Evolutionary conservation across 495 filamentous ascomycete genomes (phyloP).

Genomic region (Aspergillus sparsus): DNA sequence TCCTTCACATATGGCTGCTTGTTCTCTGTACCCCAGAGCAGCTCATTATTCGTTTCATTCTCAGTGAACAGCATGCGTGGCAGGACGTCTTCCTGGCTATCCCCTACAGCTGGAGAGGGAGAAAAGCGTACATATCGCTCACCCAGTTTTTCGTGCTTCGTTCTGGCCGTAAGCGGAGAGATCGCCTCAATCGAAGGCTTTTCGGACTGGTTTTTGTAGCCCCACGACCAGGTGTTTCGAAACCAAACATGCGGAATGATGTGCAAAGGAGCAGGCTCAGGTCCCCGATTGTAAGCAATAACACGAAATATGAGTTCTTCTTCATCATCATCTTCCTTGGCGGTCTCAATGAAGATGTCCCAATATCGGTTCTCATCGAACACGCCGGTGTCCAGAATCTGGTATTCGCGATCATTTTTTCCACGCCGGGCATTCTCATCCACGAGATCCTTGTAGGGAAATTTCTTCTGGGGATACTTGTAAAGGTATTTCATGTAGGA

Average conservation of each 20-base stretch:
- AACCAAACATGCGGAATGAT: conserved; percentile 97
- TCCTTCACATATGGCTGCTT: conserved; percentile 86
- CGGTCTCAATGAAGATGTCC: conserved; percentile 96
- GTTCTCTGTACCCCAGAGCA: conserved; percentile 76
- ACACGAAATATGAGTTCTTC: conserved; percentile 93
- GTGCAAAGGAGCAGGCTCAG: conserved; percentile 85
- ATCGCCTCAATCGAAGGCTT: conserved; percentile 74
- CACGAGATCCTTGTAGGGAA: conserved; percentile 86
- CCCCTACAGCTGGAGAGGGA: conserved; percentile 81
- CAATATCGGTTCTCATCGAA: conserved; percentile 94
- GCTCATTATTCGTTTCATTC: conserved; percentile 85
- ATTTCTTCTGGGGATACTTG: conserved; percentile 90
- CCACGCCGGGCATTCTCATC: conserved; percentile 77
- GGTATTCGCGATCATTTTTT: conserved; percentile 80
- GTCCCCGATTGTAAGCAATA: conserved; percentile 93
- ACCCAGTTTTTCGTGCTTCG: conserved; percentile 74
- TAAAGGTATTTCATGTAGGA: conserved; percentile 99
- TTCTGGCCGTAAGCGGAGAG: conserved; percentile 64
- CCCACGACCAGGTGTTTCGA: conserved; percentile 95
- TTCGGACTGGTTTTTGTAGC: conserved; percentile 65
- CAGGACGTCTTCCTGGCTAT: conserved; percentile 76
- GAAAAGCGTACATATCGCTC: conserved; percentile 83
- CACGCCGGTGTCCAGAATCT: conserved; percentile 84
- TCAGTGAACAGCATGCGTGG: conserved; percentile 88
- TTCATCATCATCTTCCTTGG: conserved; percentile 85